Evolutionary conservation across 176 grass and related monocot genomes (phyloP), one percentile per base, ranked within the genome.

Genomic region (Chrysopogon serrulatus): DNA sequence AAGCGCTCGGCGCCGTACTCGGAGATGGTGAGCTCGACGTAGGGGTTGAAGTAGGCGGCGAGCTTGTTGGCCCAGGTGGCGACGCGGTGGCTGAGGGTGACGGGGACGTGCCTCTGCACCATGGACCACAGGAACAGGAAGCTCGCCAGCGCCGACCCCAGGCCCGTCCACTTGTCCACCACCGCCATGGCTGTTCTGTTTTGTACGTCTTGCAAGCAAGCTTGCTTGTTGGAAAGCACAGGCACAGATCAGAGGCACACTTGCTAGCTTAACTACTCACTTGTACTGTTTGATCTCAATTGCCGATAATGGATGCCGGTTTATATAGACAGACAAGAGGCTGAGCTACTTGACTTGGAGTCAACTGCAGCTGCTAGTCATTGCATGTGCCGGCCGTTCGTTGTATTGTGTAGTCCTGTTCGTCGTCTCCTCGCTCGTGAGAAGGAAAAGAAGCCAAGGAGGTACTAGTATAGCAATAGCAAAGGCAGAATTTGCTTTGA

Each of bases 121-220:
- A 95, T 9, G 23, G 87, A 69, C 79, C 73, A 90, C 1, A 95
- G 72, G 87, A 95, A 87, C 32, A 95, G 3, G 19, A 83, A 6
- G 85, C 87, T 92, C 11, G 68, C 92, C 23, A 88, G 0, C 8
- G 16, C 81, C 4, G 92, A 89, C 1, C 87, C 74, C 0, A 90
- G 0, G 0, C 87, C 26, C 4, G 74, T 5, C 74, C 74, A 77
- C 23, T 10, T 24, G 53, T 59, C 74, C 23, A 76, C 6, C 49
- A 76, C 0, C 33, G 49, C 73, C 74, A 76, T 59, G 23, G 34
- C 8, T 21, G 4, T 16, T 4, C 0, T 45, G 43, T 45, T 12
- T 45, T 45, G 41, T 43, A n/a, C 14, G 42, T 8, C 42, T 14
- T 3, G 42, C 14, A 13, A 45, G 43, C 43, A 43, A 43, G 42